Base-by-base conservation (phyloP, 2,329 filamentous ascomycete species). In the Phyllosticta paracitricarpa region DNA sequence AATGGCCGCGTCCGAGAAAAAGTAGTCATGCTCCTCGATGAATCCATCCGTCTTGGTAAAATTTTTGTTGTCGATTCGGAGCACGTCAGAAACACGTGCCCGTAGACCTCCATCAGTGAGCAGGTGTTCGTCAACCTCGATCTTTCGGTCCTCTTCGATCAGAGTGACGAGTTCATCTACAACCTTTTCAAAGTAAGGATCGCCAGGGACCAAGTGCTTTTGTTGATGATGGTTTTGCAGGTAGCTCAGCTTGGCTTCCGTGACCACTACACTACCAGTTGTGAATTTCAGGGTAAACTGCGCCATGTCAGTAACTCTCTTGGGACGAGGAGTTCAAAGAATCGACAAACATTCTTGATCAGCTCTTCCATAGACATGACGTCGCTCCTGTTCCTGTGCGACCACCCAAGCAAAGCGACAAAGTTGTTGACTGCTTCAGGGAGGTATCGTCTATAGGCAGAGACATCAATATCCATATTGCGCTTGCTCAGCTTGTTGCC, bases 261-360 rank as follows among this genome's bases (percentile, higher is more conserved):
- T 85, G 19, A 97, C 89, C 14, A 88, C 87, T 6, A 92, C 90
- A 71, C 97, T 92, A 9, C 93, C 93, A 67, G 88, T 89, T 2
- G 91, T 97, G 75, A 97, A 95, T 69, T 91, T 91, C 65, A 96
- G 81, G 54, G 86, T 85, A 71, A 97, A 93, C 83, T 90, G 30
- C 1, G 14, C 17, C 22, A 4, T 5, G 58, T 65, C 28, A 66
- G 57, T 19, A 28, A 8, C 22, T 7, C 26, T 12, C 1, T 9
- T 30, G 26, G 8, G 17, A 10, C n/a, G 17, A n/a, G 5, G 7
- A 25, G 9, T 3, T 5, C 22, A 6, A 14, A 2, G 8, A n/a
- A 10, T 12, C 4, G 33, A 30, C 82, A 59, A 77, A 89, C 88
- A 62, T 85, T 84, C 19, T 86, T 72, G 54, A 90, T 81, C 59